Evolutionary conservation across 2,329 filamentous ascomycete species (phyloP).

Genomic region (Microsporum canis): DNA sequence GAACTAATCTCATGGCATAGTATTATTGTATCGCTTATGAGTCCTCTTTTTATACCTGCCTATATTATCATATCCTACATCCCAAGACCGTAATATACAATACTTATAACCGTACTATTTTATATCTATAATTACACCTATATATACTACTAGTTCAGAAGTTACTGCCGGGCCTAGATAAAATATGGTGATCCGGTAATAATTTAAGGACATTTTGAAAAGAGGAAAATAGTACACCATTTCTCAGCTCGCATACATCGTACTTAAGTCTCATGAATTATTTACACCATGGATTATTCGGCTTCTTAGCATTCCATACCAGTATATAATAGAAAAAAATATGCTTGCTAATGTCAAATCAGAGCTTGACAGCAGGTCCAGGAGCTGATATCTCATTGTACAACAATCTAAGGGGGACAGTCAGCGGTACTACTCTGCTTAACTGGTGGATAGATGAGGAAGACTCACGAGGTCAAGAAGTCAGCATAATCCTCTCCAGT

Average conservation of each 20-base stretch:
- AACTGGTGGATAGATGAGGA: neutral
- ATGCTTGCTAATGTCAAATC: constrained; percentile 14
- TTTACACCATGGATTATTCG: neutral
- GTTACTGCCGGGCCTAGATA: too few species aligned
- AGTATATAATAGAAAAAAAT: neutral
- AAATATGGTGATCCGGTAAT: too few species aligned
- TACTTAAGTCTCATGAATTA: neutral
- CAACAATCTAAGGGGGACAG: constrained; percentile 47
- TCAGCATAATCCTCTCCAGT: constrained; percentile 97
- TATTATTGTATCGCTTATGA: too few species aligned
- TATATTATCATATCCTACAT: too few species aligned
- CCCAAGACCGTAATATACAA: too few species aligned
- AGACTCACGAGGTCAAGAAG: constrained; percentile 71
- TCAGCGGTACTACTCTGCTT: constrained; percentile 8
- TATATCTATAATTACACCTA: too few species aligned
- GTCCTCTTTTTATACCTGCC: too few species aligned
- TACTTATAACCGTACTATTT: too few species aligned
- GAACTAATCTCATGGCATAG: neutral
- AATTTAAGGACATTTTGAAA: neutral
- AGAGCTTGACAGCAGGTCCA: constrained; percentile 53
- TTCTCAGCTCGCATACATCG: neutral
- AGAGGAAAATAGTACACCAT: neutral
- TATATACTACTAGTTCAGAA: too few species aligned
- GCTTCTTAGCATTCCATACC: neutral
- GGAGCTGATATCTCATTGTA: constrained; percentile 79